Base-by-base conservation (phyloP, 371 early-diverging fungal species). In the Saksenaea vasiformis region DNA sequence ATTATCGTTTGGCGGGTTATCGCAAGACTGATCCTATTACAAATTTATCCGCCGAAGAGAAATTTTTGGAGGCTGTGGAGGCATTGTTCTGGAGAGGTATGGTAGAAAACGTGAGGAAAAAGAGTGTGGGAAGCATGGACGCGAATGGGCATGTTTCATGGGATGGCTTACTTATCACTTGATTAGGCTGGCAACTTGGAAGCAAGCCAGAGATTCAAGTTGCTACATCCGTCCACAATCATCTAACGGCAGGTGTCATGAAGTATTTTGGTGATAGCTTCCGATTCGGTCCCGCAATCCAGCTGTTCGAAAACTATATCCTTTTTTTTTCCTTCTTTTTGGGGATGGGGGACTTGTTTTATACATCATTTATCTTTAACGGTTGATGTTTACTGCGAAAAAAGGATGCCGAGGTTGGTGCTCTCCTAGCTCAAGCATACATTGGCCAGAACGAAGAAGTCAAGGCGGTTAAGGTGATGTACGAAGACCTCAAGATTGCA, bases 171-270 rank as follows among this genome's bases (percentile, higher is more conserved):
- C 56, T 47, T 51, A 17, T 58, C 19, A 35, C 31, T 4, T 35
- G n/a, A 15, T 55, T 70, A 85, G 90, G 95, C 31, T 95, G 95
- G 94, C 91, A 91, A 69, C 83, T 98, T n/a, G 98, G 98, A n/a
- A 92, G 94, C 47, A 91, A 89, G 35, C 90, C 95, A 10, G 95
- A 95, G 65, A 91, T 95, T 54, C 97, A 97, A 70, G 87, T 93
- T 26, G 93, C 97, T 2, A 95, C 96, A 10, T 80, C 85, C 17
- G 89, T 91, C 43, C 87, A 88, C 65, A 98, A 98, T 69, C 91
- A 93, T 66, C 71, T 98, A 57, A 85, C 87, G 1, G 87, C 91
- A 41, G 95, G 91, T 24, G 78, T 97, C 14, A 84, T 93, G 85
- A 89, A 91, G 72, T 96, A 95, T 62, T 95, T 96, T 74, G 74